These are phyloP conservation scores for Penicillium egyptiacum DNA, from an alignment of 495 filamentous ascomycete genomes.

Conservation along the genomic window DNA sequence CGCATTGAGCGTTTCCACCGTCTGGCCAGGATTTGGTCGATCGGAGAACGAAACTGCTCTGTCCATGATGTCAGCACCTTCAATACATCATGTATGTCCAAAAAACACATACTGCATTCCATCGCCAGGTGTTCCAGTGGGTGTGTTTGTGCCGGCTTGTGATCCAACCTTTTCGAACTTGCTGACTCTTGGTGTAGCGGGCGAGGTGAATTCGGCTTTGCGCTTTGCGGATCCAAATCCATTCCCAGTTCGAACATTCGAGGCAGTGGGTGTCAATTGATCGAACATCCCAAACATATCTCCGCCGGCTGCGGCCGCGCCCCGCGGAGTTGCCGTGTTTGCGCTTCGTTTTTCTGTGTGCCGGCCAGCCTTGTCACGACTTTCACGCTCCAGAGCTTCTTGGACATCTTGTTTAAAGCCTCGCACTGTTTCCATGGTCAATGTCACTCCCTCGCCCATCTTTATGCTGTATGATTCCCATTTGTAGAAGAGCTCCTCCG, in stretches of 20 bases:
- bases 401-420: conserved; percentile 85
- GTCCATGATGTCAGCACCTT: conserved; percentile 21
- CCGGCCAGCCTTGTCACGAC: conserved; percentile 55
- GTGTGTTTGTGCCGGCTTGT: conserved; percentile 31
- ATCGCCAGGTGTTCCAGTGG: conserved; percentile 27
- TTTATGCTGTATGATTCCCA: conserved; percentile 97
- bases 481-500: conserved; percentile 90
- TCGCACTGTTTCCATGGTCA: conserved; percentile 65
- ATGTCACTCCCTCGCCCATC: conserved; percentile 76
- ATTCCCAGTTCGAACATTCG: conserved; percentile 46
- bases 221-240: conserved; percentile 59
- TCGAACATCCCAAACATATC: conserved; percentile 92
- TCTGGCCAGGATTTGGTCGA: conserved; percentile 74
- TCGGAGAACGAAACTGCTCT: conserved; percentile 65
- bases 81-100: not conserved
- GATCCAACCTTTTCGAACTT: conserved; percentile 41
- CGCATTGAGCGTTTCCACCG: conserved; percentile 76
- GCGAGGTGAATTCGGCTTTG: conserved; percentile 61
- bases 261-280: conserved; percentile 71
- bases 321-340: conserved; percentile 63
- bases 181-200: conserved; percentile 51
- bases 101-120: conserved; percentile 33
- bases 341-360: conserved; percentile 61
- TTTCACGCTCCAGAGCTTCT: conserved; percentile 76
- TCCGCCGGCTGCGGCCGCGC: conserved; percentile 48